Evolutionary conservation across 345 rosid genomes (phyloP), one percentile per base, ranked within the genome.

Genomic region (Salix arbutifolia): DNA sequence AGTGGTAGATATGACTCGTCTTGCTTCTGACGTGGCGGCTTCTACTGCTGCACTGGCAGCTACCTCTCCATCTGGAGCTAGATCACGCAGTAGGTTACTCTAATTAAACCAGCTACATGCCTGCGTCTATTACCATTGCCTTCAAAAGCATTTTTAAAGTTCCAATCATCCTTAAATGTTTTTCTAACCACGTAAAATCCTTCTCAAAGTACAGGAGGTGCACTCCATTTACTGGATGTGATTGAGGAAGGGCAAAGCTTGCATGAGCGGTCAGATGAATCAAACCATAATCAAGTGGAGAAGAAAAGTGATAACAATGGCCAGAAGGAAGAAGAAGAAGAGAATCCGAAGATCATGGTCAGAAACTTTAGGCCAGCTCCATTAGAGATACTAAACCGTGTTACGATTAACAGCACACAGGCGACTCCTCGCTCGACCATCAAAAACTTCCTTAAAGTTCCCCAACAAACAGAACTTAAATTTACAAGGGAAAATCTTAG

Each of bases 361-460:
- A 70, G 53, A 67, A 70, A 69, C 48, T 64, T n/a, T 30, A 83
- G 86, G 80, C 91, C 90, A 30, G 79, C 93, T 85, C 87, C 91
- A 31, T 46, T 89, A 26, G 88, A 90, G 37, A 70, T 92, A 75
- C 85, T 90, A 26, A 65, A 87, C 74, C 86, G 69, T 11, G 90
- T 90, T 14, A 87, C 72, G 71, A 83, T 92, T 23, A 88, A 90
- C 67, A 72, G 79, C 69, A 68, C 85, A 2, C 66, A 68, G 0
- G 94, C 83, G 77, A 88, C 94, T 67, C 97, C 97, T 48, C 85
- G 88, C 0, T 90, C 92, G 52, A 90, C 91, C 76, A 87, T 92
- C 65, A 88, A 90, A 80, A 46, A 75, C 18, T 76, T 89, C 42
- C 88, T 92, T 31, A 52, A 74, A 35, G 86, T 75, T 46, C 72